phyloP scores from a whole-genome alignment of 768 basidiomycete species.

The Boletus vermiculosoides region DNA sequence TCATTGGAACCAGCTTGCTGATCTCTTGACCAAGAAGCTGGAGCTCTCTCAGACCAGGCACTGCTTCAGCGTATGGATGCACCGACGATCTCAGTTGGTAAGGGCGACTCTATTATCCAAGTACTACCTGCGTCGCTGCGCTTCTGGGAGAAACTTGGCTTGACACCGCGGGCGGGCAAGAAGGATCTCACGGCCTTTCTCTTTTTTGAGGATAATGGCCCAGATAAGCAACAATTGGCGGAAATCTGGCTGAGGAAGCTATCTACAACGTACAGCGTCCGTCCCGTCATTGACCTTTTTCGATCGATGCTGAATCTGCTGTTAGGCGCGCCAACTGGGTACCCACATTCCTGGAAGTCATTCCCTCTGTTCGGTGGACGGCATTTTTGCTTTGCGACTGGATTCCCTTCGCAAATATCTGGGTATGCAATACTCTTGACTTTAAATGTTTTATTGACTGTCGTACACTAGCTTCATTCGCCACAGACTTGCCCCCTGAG shows the following conservation, averaged over 20 bases:
- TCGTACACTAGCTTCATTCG: conserved; percentile 45
- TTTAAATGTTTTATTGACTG: background rate
- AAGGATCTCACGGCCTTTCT: conserved; percentile 72
- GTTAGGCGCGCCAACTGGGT: conserved; percentile 63
- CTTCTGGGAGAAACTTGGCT: conserved; percentile 85
- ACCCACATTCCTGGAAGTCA: conserved; percentile 52
- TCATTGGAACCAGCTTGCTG: background rate
- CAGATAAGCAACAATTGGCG: conserved; percentile 46
- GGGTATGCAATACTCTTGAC: conserved; percentile 36
- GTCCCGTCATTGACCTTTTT: conserved; percentile 22
- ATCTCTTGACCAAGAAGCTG: conserved; percentile 1
- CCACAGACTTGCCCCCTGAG: conserved; percentile 40
- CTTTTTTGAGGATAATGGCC: conserved; percentile 61
- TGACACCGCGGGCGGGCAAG: conserved; percentile 65
- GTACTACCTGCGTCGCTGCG: conserved; percentile 66
- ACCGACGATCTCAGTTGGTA: conserved; percentile 64
- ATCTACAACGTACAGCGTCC: conserved; percentile 56
- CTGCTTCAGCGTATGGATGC: conserved; percentile 40
- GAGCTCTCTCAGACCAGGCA: conserved; percentile 1
- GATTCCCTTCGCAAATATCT: conserved; percentile 72
- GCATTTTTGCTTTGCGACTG: conserved; percentile 61
- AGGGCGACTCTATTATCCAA: conserved; percentile 68
- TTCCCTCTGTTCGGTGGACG: conserved; percentile 46
- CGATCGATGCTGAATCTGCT: conserved; percentile 9
- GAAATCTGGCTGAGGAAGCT: conserved; percentile 59